phyloP scores from a whole-genome alignment of 139 green algal species.

The Eudorina sp. region DNA sequence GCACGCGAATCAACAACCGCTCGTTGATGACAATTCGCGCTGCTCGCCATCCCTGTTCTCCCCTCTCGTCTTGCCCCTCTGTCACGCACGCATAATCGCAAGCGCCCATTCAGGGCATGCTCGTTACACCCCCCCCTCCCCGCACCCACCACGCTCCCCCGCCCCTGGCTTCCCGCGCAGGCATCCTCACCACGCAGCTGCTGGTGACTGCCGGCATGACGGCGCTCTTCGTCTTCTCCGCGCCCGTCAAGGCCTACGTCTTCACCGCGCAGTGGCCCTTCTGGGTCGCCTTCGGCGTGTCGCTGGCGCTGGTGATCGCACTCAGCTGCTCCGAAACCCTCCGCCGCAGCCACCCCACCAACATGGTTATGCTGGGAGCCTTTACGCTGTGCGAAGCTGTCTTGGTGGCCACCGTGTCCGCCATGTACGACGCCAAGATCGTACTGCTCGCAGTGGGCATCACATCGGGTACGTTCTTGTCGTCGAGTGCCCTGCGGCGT shows the following conservation, averaged over 20 bases:
- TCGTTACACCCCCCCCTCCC: not conserved
- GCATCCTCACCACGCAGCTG: slow-evolving; percentile 31
- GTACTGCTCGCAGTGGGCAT: slow-evolving; percentile 10
- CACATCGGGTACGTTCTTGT: slow-evolving; percentile 3
- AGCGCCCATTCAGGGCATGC: too few species aligned
- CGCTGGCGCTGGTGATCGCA: slow-evolving; percentile 7
- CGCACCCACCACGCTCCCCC: not conserved
- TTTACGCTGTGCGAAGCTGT: slow-evolving; percentile 59
- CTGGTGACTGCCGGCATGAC: slow-evolving; percentile 39
- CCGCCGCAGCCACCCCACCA: slow-evolving; percentile 48
- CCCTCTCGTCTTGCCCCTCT: too few species aligned
- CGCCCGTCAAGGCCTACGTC: not conserved
- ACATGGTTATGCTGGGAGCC: slow-evolving; percentile 49
- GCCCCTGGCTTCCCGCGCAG: not conserved
- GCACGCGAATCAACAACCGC: too few species aligned
- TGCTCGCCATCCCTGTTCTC: too few species aligned
- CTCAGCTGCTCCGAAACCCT: slow-evolving; percentile 18
- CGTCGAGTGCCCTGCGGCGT: too few species aligned
- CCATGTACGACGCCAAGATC: slow-evolving; percentile 36
- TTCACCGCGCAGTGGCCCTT: slow-evolving; percentile 31
- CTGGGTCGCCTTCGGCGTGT: slow-evolving; percentile 26
- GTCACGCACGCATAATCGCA: too few species aligned
- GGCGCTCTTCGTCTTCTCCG: slow-evolving; percentile 20
- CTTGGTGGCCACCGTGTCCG: slow-evolving; percentile 43
- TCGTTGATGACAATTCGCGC: too few species aligned